Evolutionary conservation across 1,284 basidiomycete species (phyloP).

Genomic region (Stereum hirsutum): DNA sequence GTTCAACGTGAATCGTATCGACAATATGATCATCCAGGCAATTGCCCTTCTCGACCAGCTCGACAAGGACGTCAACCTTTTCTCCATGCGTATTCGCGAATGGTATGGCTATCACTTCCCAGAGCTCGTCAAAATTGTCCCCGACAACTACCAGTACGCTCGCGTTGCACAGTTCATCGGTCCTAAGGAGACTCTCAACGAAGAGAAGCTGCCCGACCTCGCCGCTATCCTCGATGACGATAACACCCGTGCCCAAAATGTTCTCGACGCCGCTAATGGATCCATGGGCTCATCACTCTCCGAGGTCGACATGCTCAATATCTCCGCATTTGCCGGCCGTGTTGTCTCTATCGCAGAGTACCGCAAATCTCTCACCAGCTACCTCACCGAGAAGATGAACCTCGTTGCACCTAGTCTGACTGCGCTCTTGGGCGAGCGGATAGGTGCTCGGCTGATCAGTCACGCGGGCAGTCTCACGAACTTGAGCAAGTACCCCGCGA

Average conservation of each 20-base stretch:
- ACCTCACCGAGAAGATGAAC: conserved; percentile 97
- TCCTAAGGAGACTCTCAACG: conserved; percentile 74
- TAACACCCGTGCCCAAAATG: conserved; percentile 82
- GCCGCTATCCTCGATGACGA: conserved; percentile 84
- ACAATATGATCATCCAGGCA: conserved; percentile 99
- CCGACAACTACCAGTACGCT: conserved; percentile 97
- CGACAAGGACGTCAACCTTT: conserved; percentile 99
- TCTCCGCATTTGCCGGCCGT: conserved; percentile 85
- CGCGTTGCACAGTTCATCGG: conserved; percentile 83
- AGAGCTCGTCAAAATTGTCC: conserved; percentile 89
- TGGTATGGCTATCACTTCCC: conserved; percentile 99
- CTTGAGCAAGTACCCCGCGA: conserved; percentile 96
- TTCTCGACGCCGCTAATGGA: conserved; percentile 89
- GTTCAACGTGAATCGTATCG: conserved; percentile 98
- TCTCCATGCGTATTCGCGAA: conserved; percentile 96
- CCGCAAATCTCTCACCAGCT: conserved; percentile 85
- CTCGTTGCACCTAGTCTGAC: conserved; percentile 93
- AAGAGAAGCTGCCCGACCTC: conserved; percentile 77
- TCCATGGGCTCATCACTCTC: conserved; percentile 94
- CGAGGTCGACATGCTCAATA: conserved; percentile 95
- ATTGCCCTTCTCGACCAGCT: conserved; percentile 98
- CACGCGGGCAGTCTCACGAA: conserved; percentile 98
- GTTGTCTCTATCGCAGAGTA: conserved; percentile 93
- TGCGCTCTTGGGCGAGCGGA: conserved; percentile 90
- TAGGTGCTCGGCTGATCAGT: conserved; percentile 91